A percentile compares a stretch with the other conserved stretches of the same genome.
These are phyloP conservation scores for Wickerhamiella domercqiae DNA, from an alignment of 805 yeast species.

Conservation along the genomic window DNA sequence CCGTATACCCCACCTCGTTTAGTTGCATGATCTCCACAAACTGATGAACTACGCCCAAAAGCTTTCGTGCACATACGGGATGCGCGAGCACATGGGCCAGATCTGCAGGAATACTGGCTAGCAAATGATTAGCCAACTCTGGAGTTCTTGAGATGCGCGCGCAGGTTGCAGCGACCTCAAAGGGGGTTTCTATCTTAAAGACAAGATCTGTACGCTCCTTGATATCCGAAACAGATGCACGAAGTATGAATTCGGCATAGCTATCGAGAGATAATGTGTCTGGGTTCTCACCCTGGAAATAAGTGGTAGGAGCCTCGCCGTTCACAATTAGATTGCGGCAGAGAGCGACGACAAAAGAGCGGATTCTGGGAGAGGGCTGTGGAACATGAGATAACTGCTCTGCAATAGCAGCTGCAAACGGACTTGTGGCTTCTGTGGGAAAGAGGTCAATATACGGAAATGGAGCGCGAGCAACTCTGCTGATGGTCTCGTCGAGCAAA, in stretches of 20 bases:
- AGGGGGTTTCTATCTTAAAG: conserved; percentile 14
- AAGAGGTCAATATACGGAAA: conserved; percentile 66
- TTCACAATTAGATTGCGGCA: conserved; percentile 11
- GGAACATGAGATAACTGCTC: conserved; percentile 34
- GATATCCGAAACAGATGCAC: conserved; percentile 8
- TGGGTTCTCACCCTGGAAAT: not conserved
- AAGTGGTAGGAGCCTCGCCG: conserved; percentile 12
- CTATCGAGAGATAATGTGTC: conserved; percentile 8
- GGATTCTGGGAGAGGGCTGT: conserved; percentile 2
- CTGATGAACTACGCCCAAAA: not conserved
- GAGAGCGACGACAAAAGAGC: conserved; percentile 10
- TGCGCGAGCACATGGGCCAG: conserved; percentile 4
- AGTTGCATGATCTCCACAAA: not conserved
- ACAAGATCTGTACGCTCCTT: conserved; percentile 12
- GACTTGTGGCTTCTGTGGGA: conserved; percentile 30
- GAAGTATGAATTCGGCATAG: conserved; percentile 16
- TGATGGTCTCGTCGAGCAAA: conserved; percentile 58
- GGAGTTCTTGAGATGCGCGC: conserved; percentile 5
- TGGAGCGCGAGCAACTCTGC: conserved; percentile 59
- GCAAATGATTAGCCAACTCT: conserved; percentile 8
- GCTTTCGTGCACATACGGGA: not conserved
- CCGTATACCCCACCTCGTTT: conserved; percentile 3
- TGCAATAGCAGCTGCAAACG: conserved; percentile 38
- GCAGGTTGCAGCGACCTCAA: conserved; percentile 17
- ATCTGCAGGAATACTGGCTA: conserved; percentile 14